Conservation (phyloP, 768 basidiomycete genomes). For the Trichaptum fuscoviolaceum region DNA sequence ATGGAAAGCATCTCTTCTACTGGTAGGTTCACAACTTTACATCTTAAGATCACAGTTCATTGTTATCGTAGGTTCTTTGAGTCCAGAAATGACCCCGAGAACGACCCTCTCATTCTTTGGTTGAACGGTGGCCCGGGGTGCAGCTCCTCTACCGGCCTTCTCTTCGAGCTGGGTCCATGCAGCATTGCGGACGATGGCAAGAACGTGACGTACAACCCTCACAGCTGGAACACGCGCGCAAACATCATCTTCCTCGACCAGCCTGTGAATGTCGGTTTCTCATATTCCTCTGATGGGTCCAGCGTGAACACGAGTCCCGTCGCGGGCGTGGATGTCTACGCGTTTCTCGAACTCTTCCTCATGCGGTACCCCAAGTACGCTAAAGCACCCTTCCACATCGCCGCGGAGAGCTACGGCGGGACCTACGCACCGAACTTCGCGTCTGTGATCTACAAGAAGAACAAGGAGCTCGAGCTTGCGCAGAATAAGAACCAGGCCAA, state of each 20-base stretch:
- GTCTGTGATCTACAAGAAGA: conserved; percentile 72
- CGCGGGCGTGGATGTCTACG: conserved; percentile 87
- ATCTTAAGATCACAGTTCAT: conserved; percentile 1
- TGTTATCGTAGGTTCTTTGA: conserved; percentile 74
- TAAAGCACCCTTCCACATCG: conserved; percentile 66
- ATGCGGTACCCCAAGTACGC: conserved; percentile 72
- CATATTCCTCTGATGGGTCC: conserved; percentile 72
- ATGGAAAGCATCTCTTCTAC: conserved; percentile 83
- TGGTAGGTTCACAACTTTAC: conserved; percentile 45
- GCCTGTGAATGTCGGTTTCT: conserved; percentile 88
- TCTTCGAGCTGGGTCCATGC: conserved; percentile 94
- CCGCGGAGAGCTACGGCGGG: conserved; percentile 74
- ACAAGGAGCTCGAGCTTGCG: conserved; percentile 41
- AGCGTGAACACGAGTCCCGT: conserved; percentile 75
- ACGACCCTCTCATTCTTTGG: conserved; percentile 87
- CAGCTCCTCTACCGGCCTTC: conserved; percentile 74
- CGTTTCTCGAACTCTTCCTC: conserved; percentile 78
- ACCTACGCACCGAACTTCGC: conserved; percentile 86
- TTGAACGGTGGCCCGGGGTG: conserved; percentile 78
- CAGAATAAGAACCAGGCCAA: conserved; percentile 23
- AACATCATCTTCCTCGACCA: conserved; percentile 77
- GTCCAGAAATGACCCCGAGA: conserved; percentile 62
- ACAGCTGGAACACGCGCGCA: conserved; percentile 82
- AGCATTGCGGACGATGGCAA: conserved; percentile 59
- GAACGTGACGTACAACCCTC: conserved; percentile 65